Evolutionary conservation across 2,329 filamentous ascomycete genomes (phyloP).

Genomic region (Periconia macrospinosa): DNA sequence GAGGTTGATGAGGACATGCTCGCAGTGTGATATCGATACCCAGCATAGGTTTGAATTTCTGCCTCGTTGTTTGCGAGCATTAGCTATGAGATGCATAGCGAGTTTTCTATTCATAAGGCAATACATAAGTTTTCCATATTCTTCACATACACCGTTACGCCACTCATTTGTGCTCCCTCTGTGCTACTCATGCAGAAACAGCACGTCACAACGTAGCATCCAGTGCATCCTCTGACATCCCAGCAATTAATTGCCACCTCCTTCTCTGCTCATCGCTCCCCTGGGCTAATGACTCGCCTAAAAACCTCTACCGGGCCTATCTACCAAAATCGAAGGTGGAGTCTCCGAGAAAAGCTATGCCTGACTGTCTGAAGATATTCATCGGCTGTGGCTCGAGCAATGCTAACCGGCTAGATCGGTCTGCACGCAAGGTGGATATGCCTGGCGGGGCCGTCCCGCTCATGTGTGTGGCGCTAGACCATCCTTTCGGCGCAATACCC

Average conservation of each 20-base stretch:
- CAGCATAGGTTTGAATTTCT: not conserved
- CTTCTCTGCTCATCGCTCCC: not conserved
- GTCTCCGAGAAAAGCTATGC: not conserved
- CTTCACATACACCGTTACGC: not conserved
- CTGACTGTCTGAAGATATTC: not conserved
- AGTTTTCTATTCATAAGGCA: not conserved
- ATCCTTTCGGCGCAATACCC: not conserved
- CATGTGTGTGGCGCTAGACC: not conserved
- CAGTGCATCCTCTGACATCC: conserved; percentile 1
- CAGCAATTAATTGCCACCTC: not conserved
- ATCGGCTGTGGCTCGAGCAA: not conserved
- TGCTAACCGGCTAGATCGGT: not conserved
- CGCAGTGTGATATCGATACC: conserved; percentile 16
- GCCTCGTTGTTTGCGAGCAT: not conserved
- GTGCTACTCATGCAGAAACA: not conserved
- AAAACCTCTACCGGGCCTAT: not conserved
- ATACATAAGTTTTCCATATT: not conserved
- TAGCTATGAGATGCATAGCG: not conserved
- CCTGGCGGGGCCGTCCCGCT: not conserved
- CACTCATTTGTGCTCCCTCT: not conserved
- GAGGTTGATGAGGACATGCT: conserved; percentile 46
- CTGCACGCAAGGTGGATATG: not conserved
- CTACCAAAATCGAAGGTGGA: not conserved
- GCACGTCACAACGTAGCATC: not conserved
- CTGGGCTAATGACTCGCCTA: not conserved